Conservation (phyloP, 352 stramenopile genomes). For the Plasmopara halstedii region DNA sequence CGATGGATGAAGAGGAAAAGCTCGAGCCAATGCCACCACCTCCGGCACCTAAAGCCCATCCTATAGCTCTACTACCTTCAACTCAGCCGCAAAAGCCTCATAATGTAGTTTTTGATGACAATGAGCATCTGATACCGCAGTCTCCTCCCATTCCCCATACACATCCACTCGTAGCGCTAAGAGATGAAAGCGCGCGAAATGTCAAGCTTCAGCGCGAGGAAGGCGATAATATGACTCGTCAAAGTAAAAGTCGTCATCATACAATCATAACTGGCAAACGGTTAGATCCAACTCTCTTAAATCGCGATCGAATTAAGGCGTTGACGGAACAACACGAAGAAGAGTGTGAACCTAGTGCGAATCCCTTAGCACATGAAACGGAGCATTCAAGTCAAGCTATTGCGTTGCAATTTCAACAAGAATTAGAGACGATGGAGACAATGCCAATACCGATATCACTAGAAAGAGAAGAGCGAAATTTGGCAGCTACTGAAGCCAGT, state of each 20-base stretch:
- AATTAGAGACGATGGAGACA: constrained; percentile 9
- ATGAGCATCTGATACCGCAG: constrained; percentile 25
- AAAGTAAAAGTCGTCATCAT: constrained; percentile 3
- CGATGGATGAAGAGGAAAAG: constrained; percentile 21
- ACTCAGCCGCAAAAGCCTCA: neutral
- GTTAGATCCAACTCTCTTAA: constrained; percentile 50
- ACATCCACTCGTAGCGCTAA: constrained; percentile 38
- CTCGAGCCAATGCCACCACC: constrained; percentile 48
- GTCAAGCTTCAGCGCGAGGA: constrained; percentile 14
- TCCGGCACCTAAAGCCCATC: constrained; percentile 29
- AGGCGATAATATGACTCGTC: constrained; percentile 7
- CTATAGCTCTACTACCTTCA: constrained; percentile 5
- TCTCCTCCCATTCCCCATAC: constrained; percentile 40
- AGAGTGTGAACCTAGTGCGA: constrained; percentile 6
- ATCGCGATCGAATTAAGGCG: constrained; percentile 28
- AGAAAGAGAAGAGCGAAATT: constrained; percentile 24
- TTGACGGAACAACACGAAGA: constrained; percentile 18
- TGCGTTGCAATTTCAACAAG: constrained; percentile 26
- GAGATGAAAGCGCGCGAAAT: constrained; percentile 16
- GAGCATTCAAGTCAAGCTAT: constrained; percentile 38
- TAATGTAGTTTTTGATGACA: neutral
- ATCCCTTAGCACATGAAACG: constrained; percentile 17
- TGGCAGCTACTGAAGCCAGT: constrained; percentile 54
- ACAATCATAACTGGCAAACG: constrained; percentile 22
- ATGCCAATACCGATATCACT: constrained; percentile 7